Evolutionary conservation across 495 filamentous ascomycete genomes (phyloP), one percentile per base, ranked within the genome.

Genomic region (Podospora pseudocomata): DNA sequence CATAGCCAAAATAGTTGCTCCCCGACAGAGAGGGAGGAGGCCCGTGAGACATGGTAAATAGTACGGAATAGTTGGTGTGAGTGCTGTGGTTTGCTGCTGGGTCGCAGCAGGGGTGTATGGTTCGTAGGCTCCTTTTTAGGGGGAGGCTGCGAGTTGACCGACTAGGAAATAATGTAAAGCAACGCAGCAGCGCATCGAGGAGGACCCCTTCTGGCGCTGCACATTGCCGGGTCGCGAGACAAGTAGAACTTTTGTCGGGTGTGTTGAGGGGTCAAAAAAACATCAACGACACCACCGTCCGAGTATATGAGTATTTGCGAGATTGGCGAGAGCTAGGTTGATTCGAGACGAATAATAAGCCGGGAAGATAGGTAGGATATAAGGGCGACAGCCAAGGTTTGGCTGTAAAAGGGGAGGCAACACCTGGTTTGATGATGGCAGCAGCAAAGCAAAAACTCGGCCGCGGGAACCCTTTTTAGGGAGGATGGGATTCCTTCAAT

Each of bases 21-120:
- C 73, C 70, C 60, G 71, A 67, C 63, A 71, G 68, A 60, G 75
- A 16, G 39, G 39, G 39, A 49, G 39, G 71, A 57, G 71, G 77
- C 71, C 76, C 71, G 71, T 77, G 77, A 66, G 80, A 77, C 80
- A 82, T 82, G 74, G 65, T 74, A 32, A 49, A 63, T 49, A 49
- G 49, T 49, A 44, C 13, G 16, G 59, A 30, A 30, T 26, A 18
- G 16, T 61, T 32, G 20, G 9, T 28, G 59, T 61, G 59, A 7
- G 26, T 65, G 53, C 3, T 32, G 30, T 32, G 30, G 30, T 32
- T 32, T 4, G 4, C 30, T 56, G n/a, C 54, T 65, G 54, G 32
- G 16, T 39, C 28, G 39, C 63, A 53, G 44, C 11, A 44, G 23
- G 15, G 57, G 30, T 34, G 56, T 32, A 32, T 61, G 20, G 39